phyloP scores from a whole-genome alignment of 192 early-diverging fungal genomes.

The Cladochytrium replicatum region DNA sequence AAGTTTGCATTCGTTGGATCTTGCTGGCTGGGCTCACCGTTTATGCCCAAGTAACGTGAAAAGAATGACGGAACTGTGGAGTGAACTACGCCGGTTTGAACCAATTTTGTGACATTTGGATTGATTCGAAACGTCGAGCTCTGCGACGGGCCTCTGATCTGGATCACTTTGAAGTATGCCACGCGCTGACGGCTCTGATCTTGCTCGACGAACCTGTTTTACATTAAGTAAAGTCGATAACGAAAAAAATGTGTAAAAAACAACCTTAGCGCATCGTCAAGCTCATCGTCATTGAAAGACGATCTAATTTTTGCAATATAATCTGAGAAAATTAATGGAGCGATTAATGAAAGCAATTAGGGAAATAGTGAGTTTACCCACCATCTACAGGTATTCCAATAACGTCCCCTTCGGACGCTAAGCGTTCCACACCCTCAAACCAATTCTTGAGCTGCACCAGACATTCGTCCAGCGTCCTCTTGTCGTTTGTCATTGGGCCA shows the following conservation, averaged over 20 bases:
- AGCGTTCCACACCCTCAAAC: slow-evolving; percentile 51
- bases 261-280: slow-evolving; percentile 22
- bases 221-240: neutral
- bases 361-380: slow-evolving; percentile 8
- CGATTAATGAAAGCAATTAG: neutral
- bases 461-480: slow-evolving; percentile 42
- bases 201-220: slow-evolving; percentile 14
- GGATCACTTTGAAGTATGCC: slow-evolving; percentile 44
- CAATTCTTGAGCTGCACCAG: slow-evolving; percentile 48
- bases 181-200: slow-evolving; percentile 15
- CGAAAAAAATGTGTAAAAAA: neutral
- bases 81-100: slow-evolving; percentile 53
- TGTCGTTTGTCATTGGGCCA: slow-evolving; percentile 49
- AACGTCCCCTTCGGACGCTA: slow-evolving; percentile 62
- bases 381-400: slow-evolving; percentile 55
- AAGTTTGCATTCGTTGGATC: slow-evolving; percentile 27
- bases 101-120: slow-evolving; percentile 44
- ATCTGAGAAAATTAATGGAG: slow-evolving; percentile 5
- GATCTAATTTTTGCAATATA: slow-evolving; percentile 38
- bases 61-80: slow-evolving; percentile 36
- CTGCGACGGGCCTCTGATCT: slow-evolving; percentile 13
- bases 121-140: slow-evolving; percentile 29
- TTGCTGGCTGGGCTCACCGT: slow-evolving; percentile 19
- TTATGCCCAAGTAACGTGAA: slow-evolving; percentile 7
- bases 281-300: slow-evolving; percentile 29